Evolutionary conservation across 2,329 filamentous ascomycete genomes (phyloP), one percentile per base, ranked within the genome.

Genomic region (Ceratocystiopsis minuta): DNA sequence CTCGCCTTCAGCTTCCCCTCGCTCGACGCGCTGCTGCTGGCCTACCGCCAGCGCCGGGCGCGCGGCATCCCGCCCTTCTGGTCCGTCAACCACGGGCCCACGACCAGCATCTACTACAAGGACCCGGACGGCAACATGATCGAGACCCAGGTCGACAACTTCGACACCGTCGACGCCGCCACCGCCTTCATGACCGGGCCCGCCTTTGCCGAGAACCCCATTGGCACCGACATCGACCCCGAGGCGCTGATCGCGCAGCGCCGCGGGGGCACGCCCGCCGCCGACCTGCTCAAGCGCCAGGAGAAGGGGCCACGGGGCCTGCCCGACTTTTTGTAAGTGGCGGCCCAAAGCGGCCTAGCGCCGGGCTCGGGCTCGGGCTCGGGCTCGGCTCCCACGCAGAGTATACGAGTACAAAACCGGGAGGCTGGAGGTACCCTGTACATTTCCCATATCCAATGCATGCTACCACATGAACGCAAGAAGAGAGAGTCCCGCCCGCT

Each of bases 121-220:
- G 66, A 69, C 49, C 65, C 64, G 6, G 65, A 70, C 49, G 62
- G 64, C 13, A 68, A 68, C 50, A 46, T 53, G 48, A 41, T 69
- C 28, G 67, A 69, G 53, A 60, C 57, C 4, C 64, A 68, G 48
- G 60, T 65, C 3, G 61, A 66, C 43, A 62, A 60, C 39, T 64
- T 65, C 40, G 55, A 57, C 6, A 57, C 52, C 0, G 43, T 43
- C 1, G 55, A 57, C 18, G 63, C 63, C 32, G 58, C 61, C 0
- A 57, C 47, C 1, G 52, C 45, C 11, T 68, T 57, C 46, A 64
- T 71, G 62, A 38, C 14, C 17, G 43, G 49, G 0, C 39, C 53
- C 1, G 51, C 51, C 11, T 65, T 65, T 43, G 46, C 36, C 0
- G 47, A 60, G 45, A 69, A 70, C 46, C 59, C 64, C 0, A 50